Base-by-base conservation (phyloP, 2,329 filamentous ascomycete species). In the Penicillium psychrosexuale region DNA sequence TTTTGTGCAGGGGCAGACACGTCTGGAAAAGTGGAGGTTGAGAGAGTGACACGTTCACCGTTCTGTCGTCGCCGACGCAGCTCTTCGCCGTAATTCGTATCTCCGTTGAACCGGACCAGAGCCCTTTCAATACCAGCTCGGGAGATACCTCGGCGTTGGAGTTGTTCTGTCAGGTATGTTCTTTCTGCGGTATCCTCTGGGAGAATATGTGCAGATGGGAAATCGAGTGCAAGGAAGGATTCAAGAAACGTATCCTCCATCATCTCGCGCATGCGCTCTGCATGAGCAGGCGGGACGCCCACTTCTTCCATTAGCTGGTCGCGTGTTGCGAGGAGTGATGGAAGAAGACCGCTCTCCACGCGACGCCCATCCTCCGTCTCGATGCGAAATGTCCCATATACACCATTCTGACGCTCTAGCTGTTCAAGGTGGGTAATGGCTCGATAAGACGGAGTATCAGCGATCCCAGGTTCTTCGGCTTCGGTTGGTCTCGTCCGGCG, bases 221-320 rank as follows among this genome's bases (percentile, higher is more conserved):
- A 74, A 45, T 77, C 73, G 34, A 75, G 59, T 1, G 73, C 71
- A 31, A 77, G 63, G 44, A 77, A 77, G 3, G 73, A 73, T 53
- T 76, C 74, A 36, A 77, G 54, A 54, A 77, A 76, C 0, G 72
- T 72, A 47, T 76, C 72, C 54, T 77, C 75, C 70, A 76, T 75
- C 69, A 75, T 73, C 53, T 72, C 69, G 51, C 72, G 72, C 69
- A 75, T 75, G 51, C 72, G 66, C 53, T 72, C 69, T 19, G 74
- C 74, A 58, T 75, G 70, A 30, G 69, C 72, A 40, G 63, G 58
- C 1, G 68, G 66, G 15, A 75, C 68, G 11, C 71, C 72, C 13
- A 76, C 69, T 54, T 72, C 67, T 55, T 73, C 69, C 69, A 76
- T 75, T 55, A 77, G 64, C 58, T 75, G 73, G 45, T 76, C 72